A percentile compares a stretch with the other conserved stretches of the same genome.
These are phyloP conservation scores for Exidia glandulosa DNA, from an alignment of 768 basidiomycete genomes.

Conservation along the genomic window DNA sequence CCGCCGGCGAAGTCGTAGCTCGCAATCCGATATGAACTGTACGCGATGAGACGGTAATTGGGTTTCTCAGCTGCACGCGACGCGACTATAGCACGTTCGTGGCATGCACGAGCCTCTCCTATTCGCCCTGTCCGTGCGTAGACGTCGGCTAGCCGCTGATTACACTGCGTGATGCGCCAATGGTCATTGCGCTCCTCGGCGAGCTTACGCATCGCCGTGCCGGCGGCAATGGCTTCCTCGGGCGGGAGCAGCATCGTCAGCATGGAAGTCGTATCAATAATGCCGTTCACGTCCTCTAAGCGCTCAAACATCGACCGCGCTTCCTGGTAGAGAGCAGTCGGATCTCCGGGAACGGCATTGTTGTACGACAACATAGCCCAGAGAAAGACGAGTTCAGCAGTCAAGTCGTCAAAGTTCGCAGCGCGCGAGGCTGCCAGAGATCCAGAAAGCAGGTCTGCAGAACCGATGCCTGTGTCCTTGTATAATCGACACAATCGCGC, in stretches of 20 bases:
- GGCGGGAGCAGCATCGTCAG: background rate
- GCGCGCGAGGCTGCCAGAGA: background rate
- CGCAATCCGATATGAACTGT: too few relatives aligned
- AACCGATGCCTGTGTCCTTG: background rate
- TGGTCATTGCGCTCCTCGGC: background rate
- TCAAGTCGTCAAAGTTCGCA: background rate
- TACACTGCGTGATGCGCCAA: background rate
- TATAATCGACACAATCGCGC: background rate
- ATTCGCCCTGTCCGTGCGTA: background rate
- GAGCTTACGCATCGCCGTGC: background rate
- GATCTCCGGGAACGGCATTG: background rate
- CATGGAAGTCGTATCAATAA: background rate
- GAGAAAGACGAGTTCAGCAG: background rate
- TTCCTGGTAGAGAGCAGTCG: background rate
- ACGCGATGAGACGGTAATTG: too few relatives aligned
- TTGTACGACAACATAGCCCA: background rate
- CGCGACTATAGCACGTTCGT: background rate
- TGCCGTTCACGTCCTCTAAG: background rate
- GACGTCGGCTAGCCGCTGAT: background rate
- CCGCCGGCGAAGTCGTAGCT: too few relatives aligned
- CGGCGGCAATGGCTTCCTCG: background rate
- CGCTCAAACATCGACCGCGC: background rate
- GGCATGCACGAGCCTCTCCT: background rate
- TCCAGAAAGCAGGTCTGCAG: background rate
- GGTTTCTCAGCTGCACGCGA: background rate